phyloP scores from a whole-genome alignment of 2,329 filamentous ascomycete genomes.

The Apiospora kogelbergensis region DNA sequence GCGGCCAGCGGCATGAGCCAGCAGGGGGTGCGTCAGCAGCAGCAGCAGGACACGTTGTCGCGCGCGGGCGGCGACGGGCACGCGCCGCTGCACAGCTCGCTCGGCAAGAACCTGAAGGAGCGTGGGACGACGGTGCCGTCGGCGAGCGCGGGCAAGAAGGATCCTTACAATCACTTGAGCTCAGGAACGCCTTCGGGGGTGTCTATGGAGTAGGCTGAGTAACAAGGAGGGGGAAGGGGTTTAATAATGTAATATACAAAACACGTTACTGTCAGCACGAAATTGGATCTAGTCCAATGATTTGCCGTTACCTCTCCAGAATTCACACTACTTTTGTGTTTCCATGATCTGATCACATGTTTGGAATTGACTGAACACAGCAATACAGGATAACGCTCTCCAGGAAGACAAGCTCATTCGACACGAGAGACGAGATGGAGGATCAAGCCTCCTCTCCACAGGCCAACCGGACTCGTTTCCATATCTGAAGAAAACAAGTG shows the following conservation, averaged over 20 bases:
- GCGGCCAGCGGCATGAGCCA: neutral
- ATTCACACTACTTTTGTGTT: neutral
- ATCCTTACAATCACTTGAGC: neutral
- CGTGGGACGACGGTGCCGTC: neutral
- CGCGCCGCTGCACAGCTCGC: neutral
- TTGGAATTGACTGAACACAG: neutral
- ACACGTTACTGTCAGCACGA: neutral
- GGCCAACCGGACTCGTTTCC: neutral
- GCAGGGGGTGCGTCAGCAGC: neutral
- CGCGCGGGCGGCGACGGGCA: neutral
- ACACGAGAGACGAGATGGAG: neutral
- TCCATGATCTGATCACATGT: neutral
- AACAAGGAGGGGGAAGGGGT: neutral
- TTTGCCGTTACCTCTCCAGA: neutral
- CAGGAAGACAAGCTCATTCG: neutral
- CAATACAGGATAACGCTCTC: neutral
- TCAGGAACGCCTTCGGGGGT: slow-evolving; percentile 1
- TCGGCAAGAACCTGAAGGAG: neutral
- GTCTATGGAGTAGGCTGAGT: neutral
- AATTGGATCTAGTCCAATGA: neutral
- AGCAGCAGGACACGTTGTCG: neutral
- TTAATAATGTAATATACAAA: too few relatives aligned
- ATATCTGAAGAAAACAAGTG: neutral
- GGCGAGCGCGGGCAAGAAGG: neutral
- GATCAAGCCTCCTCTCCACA: neutral